A percentile compares a stretch with the other conserved stretches of the same genome.
phyloP scores from a whole-genome alignment of 2,329 filamentous ascomycete genomes.

The Dissoconium aciculare region DNA sequence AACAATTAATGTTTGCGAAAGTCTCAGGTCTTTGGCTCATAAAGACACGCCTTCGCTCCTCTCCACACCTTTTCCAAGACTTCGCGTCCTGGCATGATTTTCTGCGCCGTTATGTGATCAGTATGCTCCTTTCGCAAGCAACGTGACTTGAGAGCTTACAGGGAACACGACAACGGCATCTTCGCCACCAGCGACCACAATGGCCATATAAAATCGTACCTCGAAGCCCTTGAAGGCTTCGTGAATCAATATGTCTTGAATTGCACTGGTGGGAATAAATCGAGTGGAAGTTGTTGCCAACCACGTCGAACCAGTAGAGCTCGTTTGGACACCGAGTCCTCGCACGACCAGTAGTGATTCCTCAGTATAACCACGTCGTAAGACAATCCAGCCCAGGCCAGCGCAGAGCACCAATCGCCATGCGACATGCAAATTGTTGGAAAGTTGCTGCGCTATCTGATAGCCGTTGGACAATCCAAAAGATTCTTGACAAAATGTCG shows the following conservation, averaged over 20 bases:
- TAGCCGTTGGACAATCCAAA: constrained; percentile 7
- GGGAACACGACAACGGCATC: constrained; percentile 94
- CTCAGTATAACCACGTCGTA: constrained; percentile 34
- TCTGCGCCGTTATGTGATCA: constrained; percentile 23
- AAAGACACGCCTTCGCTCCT: constrained; percentile 67
- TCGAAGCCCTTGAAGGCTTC: constrained; percentile 90
- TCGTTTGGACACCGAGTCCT: constrained; percentile 81
- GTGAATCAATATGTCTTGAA: constrained; percentile 86
- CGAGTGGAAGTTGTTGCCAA: constrained; percentile 47
- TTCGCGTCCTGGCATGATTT: constrained; percentile 54
- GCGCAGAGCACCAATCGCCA: constrained; percentile 27
- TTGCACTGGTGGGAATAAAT: constrained; percentile 80
- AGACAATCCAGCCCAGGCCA: constrained; percentile 11
- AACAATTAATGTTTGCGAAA: too few relatives aligned
- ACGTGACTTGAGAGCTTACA: constrained; percentile 26
- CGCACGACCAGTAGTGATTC: constrained; percentile 82
- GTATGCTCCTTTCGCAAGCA: neutral
- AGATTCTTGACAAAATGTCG: neutral
- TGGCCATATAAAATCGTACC: constrained; percentile 74
- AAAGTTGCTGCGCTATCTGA: constrained; percentile 10
- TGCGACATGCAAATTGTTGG: constrained; percentile 29
- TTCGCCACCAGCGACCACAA: constrained; percentile 78
- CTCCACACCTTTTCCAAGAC: constrained; percentile 86
- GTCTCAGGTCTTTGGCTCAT: constrained; percentile 47
- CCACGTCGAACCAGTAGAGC: constrained; percentile 53